phyloP scores from a whole-genome alignment of 164 flowering plant genomes.

The Kalanchoe fedtschenkoi region DNA sequence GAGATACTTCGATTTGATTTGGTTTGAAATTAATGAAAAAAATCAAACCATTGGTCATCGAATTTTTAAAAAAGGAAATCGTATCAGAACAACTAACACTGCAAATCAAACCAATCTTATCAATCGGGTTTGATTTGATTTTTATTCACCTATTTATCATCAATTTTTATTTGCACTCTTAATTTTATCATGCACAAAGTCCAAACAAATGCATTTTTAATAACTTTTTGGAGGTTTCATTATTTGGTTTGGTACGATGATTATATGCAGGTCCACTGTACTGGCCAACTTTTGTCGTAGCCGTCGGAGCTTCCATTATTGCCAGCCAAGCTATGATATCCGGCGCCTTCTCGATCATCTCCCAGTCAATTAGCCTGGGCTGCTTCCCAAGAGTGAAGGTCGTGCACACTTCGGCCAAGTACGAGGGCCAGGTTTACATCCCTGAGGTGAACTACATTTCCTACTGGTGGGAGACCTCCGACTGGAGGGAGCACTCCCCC shows the following conservation, averaged over 20 bases:
- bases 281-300: slow-evolving; percentile 63
- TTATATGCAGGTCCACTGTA: slow-evolving; percentile 35
- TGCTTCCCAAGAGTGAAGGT: slow-evolving; percentile 74
- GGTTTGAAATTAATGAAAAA: no score
- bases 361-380: slow-evolving; percentile 42
- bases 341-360: slow-evolving; percentile 51
- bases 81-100: no score
- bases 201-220: background rate
- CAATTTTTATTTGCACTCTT: background rate
- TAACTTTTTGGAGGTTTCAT: no score
- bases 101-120: no score
- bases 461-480: no score
- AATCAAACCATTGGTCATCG: no score
- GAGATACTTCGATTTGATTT: no score
- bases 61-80: no score
- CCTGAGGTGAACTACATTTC: slow-evolving; percentile 67
- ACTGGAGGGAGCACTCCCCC: slow-evolving; percentile 5
- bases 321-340: slow-evolving; percentile 82
- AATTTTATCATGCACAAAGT: background rate
- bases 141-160: no score
- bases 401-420: slow-evolving; percentile 64
- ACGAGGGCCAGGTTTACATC: slow-evolving; percentile 69
- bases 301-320: slow-evolving; percentile 61
- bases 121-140: no score
- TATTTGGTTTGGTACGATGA: no score